Evolutionary conservation across 768 basidiomycete species (phyloP), one percentile per base, ranked within the genome.

Genomic region (Mycena maculata): DNA sequence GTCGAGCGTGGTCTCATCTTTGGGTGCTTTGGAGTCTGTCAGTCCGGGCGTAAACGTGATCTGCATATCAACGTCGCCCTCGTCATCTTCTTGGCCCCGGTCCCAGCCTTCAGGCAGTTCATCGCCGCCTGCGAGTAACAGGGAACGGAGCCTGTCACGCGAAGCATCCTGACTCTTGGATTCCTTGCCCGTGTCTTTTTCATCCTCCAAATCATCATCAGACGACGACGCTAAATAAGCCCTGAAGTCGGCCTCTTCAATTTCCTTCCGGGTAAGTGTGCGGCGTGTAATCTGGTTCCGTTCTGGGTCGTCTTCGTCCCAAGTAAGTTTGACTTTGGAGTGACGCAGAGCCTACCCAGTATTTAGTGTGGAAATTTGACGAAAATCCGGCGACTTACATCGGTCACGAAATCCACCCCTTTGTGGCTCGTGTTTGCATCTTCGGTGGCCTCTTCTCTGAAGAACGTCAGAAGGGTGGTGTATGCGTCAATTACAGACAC

Each of bases 241-340:
- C 56, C 85, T 88, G 83, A 97, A 98, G 74, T 99, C 96, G 60
- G 88, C 88, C 64, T 96, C 92, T 53, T 98, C 96, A 28, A 99
- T 91, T 76, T 98, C 95, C 74, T 95, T 90, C 58, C 87, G 86
- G 0, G 93, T 88, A 44, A 98, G 82, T 1, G 83, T 82, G 23
- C 95, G 91, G 49, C 95, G 89, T 1, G 96, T 94, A 53, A 96
- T 72, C 47, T 88, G 89, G 62, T 85, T 86, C 42, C 97, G 91
- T 73, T 96, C 92, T 0, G 93, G 91, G 71, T 99, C 96, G 77
- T 99, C 98, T 60, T 96, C 94, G 71, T 99, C 98, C 98, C 98
- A 99, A 6, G 96, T 98, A 33, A 99, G 86, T 74, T 94, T 98
- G 65, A 99, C 97, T 83, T 95, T 98, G 16, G 98, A 99, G 76